Evolutionary conservation across 2,329 filamentous ascomycete genomes (phyloP).

Genomic region (Davidsoniella australis): DNA sequence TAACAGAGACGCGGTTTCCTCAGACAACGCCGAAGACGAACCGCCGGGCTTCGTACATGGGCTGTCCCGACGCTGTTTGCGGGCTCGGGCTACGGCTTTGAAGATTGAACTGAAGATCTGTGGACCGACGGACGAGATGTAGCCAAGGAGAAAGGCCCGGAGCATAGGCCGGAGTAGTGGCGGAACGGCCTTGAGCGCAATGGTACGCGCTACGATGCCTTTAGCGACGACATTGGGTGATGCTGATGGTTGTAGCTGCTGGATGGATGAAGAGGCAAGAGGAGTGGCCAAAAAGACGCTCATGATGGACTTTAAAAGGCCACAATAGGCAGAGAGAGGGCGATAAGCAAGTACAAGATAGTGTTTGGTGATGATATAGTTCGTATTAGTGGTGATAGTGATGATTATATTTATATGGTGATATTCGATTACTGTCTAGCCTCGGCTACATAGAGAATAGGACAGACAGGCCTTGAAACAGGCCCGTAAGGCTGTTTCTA

Average conservation of each 20-base stretch:
- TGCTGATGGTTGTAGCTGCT: neutral
- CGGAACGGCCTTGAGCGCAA: constrained; percentile 24
- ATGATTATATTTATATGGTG: no score
- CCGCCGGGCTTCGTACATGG: no score
- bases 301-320: neutral
- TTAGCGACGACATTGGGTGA: constrained; percentile 5
- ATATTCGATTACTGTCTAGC: no score
- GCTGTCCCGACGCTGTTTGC: constrained; percentile 13
- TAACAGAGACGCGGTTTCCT: no score
- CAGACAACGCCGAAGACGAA: no score
- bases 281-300: neutral
- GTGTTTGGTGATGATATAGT: no score
- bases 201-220: constrained; percentile 1
- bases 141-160: constrained; percentile 43
- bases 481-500: no score
- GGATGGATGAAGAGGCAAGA: constrained; percentile 1
- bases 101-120: constrained; percentile 37
- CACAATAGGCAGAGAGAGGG: neutral
- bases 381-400: no score
- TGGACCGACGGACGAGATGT: constrained; percentile 40
- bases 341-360: neutral
- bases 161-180: constrained; percentile 36
- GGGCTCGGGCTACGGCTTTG: constrained; percentile 23
- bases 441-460: no score
- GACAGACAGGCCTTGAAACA: no score